A percentile compares a stretch with the other conserved stretches of the same genome.
Conservation (phyloP, 1,139 yeast genomes). For the Protomyces gravidus region DNA sequence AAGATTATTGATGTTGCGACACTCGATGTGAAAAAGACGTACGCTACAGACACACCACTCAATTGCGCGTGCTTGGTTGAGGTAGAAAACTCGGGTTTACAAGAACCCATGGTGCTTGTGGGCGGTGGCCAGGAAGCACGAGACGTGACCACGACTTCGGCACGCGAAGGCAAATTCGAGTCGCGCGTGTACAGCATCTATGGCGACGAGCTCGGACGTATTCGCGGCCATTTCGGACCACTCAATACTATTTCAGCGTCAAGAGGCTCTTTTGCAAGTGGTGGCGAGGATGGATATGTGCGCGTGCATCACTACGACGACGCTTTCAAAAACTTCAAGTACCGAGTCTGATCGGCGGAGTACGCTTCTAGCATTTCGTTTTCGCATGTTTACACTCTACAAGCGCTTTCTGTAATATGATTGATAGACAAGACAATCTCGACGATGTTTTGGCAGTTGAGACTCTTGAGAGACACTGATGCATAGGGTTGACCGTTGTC, state of each 20-base stretch:
- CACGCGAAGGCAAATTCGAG: conserved; percentile 94
- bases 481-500: no score
- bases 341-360: conserved; percentile 15
- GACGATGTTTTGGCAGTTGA: no score
- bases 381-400: not conserved
- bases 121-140: conserved; percentile 99
- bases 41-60: conserved; percentile 86
- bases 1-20: conserved; percentile 72
- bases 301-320: conserved; percentile 93
- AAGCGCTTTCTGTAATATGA: not conserved
- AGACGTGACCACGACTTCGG: conserved; percentile 93
- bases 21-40: conserved; percentile 67
- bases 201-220: conserved; percentile 93
- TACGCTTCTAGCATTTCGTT: not conserved
- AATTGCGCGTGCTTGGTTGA: conserved; percentile 95
- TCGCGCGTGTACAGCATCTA: conserved; percentile 91
- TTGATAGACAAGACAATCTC: not conserved
- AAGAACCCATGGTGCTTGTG: conserved; percentile 82
- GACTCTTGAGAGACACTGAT: no score
- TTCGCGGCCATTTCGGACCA: conserved; percentile 98
- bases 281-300: conserved; percentile 95
- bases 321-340: conserved; percentile 78
- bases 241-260: conserved; percentile 91
- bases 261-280: conserved; percentile 87
- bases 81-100: conserved; percentile 31